Percentiles rank a stretch among this genome's conserved stretches.
These are phyloP conservation scores for Colletotrichum liaoningense DNA, from an alignment of 2,329 filamentous ascomycete species.

Conservation along the genomic window DNA sequence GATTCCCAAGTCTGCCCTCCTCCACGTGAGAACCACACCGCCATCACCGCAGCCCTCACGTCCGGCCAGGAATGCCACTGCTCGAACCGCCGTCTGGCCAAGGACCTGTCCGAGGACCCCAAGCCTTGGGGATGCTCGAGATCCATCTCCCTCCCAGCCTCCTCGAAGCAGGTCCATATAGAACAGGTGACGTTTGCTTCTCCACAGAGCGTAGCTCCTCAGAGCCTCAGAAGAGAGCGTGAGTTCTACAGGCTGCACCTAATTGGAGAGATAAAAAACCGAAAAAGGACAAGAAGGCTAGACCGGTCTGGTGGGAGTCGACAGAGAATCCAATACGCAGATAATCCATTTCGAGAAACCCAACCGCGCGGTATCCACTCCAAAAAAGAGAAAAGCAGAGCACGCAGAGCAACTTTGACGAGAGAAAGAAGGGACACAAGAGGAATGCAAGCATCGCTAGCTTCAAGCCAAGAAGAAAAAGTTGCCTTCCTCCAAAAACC, in stretches of 20 bases:
- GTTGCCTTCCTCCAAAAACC: neutral
- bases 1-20: neutral
- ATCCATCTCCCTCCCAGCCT: neutral
- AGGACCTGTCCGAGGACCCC: neutral
- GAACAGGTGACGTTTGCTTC: neutral
- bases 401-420: neutral
- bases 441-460: conserved; percentile 23
- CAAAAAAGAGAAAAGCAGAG: neutral
- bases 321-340: conserved; percentile 15
- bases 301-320: neutral
- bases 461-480: neutral
- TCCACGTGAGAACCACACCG: neutral
- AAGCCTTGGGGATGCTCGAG: neutral
- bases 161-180: neutral
- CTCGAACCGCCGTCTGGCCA: neutral
- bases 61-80: conserved; percentile 9
- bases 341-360: conserved; percentile 14
- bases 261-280: no score
- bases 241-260: neutral
- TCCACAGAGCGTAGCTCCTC: neutral
- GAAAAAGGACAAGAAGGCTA: neutral
- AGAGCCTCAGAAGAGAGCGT: no score
- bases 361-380: no score
- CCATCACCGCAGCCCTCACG: conserved; percentile 14
- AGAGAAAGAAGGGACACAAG: neutral